Percentiles rank a stretch among this genome's conserved stretches.
Conservation (phyloP, 257 asterid genomes). For the Solanum pimpinellifolium region DNA sequence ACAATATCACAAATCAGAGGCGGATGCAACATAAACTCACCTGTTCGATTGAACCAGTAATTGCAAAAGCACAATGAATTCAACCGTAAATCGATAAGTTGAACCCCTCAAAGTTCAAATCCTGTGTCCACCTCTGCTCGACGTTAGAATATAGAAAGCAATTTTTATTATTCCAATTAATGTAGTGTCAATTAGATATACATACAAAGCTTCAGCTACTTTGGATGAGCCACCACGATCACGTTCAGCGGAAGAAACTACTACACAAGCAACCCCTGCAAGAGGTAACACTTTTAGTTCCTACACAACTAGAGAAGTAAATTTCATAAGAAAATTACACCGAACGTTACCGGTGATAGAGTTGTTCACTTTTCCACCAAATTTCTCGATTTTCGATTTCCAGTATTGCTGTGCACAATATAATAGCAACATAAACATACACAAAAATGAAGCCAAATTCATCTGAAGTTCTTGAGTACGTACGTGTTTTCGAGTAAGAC, state of each 20-base stretch:
- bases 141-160: background rate
- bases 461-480: background rate
- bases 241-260: constrained; percentile 60
- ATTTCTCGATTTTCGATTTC: constrained; percentile 61
- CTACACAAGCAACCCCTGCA: constrained; percentile 62
- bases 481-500: constrained; percentile 61
- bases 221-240: constrained; percentile 73
- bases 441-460: background rate
- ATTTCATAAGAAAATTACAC: background rate
- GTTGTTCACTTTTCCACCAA: constrained; percentile 63
- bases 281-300: background rate
- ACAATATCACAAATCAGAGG: background rate
- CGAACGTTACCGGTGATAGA: constrained; percentile 42
- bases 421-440: background rate
- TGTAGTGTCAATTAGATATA: background rate
- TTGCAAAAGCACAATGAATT: background rate
- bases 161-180: background rate
- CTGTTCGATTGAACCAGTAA: background rate
- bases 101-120: background rate
- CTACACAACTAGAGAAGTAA: background rate
- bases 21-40: background rate
- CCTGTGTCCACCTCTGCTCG: no score
- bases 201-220: constrained; percentile 74
- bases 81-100: background rate
- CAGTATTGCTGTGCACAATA: constrained; percentile 50